Conservation (phyloP, 345 rosid genomes). For the Linum tenue region DNA sequence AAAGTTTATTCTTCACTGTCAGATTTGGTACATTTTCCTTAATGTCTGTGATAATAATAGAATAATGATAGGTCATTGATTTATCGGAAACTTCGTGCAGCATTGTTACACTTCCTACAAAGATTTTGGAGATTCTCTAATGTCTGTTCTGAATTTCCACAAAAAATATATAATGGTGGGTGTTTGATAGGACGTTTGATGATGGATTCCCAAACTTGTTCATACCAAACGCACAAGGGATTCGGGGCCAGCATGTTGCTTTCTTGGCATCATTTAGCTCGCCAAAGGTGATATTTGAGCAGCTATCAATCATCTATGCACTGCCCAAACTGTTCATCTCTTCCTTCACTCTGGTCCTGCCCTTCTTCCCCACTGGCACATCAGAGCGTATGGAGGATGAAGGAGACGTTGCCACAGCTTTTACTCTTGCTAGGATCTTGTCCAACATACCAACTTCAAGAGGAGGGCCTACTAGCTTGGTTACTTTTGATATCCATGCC, state of each 20-base stretch:
- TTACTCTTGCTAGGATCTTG: constrained; percentile 89
- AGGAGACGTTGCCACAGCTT: constrained; percentile 94
- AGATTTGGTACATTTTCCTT: too few species aligned
- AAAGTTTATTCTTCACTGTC: too few species aligned
- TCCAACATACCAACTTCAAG: constrained; percentile 76
- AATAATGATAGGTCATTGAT: too few species aligned
- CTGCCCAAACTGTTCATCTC: constrained; percentile 81
- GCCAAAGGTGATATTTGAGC: constrained; percentile 84
- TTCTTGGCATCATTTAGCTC: constrained; percentile 92
- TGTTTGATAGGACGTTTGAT: constrained; percentile 49
- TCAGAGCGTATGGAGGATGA: constrained; percentile 99
- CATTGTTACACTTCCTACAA: too few species aligned
- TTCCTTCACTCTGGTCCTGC: constrained; percentile 86
- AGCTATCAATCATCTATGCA: constrained; percentile 81
- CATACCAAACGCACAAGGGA: constrained; percentile 87
- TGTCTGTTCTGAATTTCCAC: background rate
- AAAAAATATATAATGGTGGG: background rate
- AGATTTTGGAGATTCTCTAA: too few species aligned
- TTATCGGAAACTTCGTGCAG: background rate
- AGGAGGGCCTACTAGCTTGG: constrained; percentile 94
- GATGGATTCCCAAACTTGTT: constrained; percentile 94
- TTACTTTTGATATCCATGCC: constrained; percentile 95
- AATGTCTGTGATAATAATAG: background rate
- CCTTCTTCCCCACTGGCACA: constrained; percentile 94
- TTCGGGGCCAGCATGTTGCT: constrained; percentile 85